Conservation (phyloP, 1,139 yeast species). For the Saccharomyces hybrid region DNA sequence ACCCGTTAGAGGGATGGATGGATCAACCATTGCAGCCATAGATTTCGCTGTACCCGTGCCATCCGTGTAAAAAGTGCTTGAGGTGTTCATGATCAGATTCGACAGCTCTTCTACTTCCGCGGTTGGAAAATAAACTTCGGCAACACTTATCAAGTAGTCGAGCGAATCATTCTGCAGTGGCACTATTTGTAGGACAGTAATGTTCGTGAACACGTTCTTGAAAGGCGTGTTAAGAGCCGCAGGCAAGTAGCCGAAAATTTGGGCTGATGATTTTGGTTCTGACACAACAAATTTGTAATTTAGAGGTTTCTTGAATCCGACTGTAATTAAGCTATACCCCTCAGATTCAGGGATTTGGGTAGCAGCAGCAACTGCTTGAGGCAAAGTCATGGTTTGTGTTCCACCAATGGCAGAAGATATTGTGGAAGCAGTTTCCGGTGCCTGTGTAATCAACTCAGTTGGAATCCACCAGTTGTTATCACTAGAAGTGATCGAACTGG, state of each 20-base stretch:
- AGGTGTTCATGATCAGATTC: constrained; percentile 36
- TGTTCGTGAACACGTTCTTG: constrained; percentile 33
- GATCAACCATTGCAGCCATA: constrained; percentile 54
- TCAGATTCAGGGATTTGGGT: constrained; percentile 17
- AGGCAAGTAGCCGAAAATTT: constrained; percentile 67
- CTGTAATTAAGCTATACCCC: constrained; percentile 48
- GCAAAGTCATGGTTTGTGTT: constrained; percentile 47
- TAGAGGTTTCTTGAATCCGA: constrained; percentile 64
- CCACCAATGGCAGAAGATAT: constrained; percentile 30
- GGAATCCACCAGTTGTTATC: constrained; percentile 33
- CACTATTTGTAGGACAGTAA: constrained; percentile 53
- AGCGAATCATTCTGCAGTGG: constrained; percentile 49
- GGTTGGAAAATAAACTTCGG: constrained; percentile 67
- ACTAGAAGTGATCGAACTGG: constrained; percentile 13
- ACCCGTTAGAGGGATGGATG: constrained; percentile 55
- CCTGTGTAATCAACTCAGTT: constrained; percentile 28
- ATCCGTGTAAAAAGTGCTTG: constrained; percentile 46
- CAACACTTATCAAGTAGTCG: constrained; percentile 62
- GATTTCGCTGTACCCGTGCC: constrained; percentile 41
- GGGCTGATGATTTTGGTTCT: constrained; percentile 64
- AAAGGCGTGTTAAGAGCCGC: constrained; percentile 49
- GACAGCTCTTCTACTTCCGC: constrained; percentile 42
- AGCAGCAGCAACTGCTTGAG: constrained; percentile 55
- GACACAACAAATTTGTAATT: constrained; percentile 67
- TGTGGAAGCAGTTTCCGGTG: constrained; percentile 23